A percentile compares a stretch with the other conserved stretches of the same genome.
Conservation (phyloP, 441 rosid species). For the Pelargonium myrrhifolium region DNA sequence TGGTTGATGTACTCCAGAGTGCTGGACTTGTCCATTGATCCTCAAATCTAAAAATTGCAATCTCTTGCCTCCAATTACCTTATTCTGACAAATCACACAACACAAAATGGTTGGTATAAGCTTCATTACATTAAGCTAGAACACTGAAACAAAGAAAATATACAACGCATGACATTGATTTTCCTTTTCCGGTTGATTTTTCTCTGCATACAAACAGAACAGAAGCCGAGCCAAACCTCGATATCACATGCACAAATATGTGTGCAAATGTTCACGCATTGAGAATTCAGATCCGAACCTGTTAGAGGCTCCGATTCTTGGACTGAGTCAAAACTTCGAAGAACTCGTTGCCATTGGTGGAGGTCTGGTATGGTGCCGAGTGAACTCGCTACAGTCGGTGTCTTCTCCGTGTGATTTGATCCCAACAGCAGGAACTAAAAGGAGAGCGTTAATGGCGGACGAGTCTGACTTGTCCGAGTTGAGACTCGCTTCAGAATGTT, state of each 20-base stretch:
- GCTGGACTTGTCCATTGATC: slow-evolving; percentile 77
- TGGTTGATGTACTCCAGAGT: slow-evolving; percentile 94
- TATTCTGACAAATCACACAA: neutral
- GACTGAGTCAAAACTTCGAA: neutral
- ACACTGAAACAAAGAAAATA: neutral
- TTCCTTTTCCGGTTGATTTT: neutral
- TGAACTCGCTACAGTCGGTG: neutral
- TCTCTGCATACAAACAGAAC: neutral
- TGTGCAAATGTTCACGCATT: slow-evolving; percentile 4
- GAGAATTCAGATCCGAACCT: slow-evolving; percentile 1
- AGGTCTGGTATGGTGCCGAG: neutral
- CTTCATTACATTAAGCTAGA: neutral
- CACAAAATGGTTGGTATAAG: neutral
- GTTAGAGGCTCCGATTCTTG: neutral
- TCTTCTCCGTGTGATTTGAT: neutral
- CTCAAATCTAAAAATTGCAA: neutral
- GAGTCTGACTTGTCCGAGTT: slow-evolving; percentile 5
- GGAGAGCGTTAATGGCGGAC: slow-evolving; percentile 1
- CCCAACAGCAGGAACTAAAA: neutral
- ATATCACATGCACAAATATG: neutral
- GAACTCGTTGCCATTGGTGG: neutral
- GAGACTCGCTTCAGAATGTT: neutral
- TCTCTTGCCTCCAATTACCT: neutral
- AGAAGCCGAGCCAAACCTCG: neutral
- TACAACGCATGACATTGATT: neutral